Percentiles rank a stretch among this genome's conserved stretches.
Evolutionary conservation across 495 filamentous ascomycete genomes (phyloP).

Genomic region (Penicillium maclennaniae): DNA sequence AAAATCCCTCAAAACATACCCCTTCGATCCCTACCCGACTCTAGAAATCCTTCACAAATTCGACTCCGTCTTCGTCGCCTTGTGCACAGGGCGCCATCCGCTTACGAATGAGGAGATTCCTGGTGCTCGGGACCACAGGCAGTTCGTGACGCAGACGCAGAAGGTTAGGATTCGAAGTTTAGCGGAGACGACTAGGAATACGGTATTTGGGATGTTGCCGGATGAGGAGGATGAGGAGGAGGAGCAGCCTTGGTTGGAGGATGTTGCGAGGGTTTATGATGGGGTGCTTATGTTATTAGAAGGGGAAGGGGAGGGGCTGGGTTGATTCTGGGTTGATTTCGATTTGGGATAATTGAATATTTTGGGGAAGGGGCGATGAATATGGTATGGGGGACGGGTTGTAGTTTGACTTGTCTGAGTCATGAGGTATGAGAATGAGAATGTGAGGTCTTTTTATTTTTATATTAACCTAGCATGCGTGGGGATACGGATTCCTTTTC

Average conservation of each 20-base stretch:
- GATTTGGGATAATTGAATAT: not conserved
- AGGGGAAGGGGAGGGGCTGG: slow-evolving; percentile 18
- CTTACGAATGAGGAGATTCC: slow-evolving; percentile 61
- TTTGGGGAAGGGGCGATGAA: not conserved
- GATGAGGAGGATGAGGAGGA: slow-evolving; percentile 26
- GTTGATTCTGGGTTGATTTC: not conserved
- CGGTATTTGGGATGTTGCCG: slow-evolving; percentile 60
- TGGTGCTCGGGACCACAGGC: slow-evolving; percentile 53
- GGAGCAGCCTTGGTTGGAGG: slow-evolving; percentile 52
- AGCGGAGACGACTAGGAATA: slow-evolving; percentile 50
- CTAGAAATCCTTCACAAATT: slow-evolving; percentile 71
- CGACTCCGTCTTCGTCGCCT: slow-evolving; percentile 69
- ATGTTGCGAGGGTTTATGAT: slow-evolving; percentile 74
- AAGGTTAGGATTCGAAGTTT: slow-evolving; percentile 79
- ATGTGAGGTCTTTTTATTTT: not conserved
- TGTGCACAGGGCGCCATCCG: slow-evolving; percentile 63
- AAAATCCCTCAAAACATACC: slow-evolving; percentile 62
- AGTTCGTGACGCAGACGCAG: slow-evolving; percentile 58
- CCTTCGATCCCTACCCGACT: slow-evolving; percentile 58
- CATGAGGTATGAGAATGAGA: not conserved
- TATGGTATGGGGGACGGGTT: not conserved
- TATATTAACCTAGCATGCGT: too few relatives aligned
- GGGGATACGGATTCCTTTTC: not conserved
- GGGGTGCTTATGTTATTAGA: slow-evolving; percentile 69
- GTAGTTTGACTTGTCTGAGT: not conserved